Evolutionary conservation across 2,329 filamentous ascomycete species (phyloP).

Genomic region (Drechmeria coniospora): DNA sequence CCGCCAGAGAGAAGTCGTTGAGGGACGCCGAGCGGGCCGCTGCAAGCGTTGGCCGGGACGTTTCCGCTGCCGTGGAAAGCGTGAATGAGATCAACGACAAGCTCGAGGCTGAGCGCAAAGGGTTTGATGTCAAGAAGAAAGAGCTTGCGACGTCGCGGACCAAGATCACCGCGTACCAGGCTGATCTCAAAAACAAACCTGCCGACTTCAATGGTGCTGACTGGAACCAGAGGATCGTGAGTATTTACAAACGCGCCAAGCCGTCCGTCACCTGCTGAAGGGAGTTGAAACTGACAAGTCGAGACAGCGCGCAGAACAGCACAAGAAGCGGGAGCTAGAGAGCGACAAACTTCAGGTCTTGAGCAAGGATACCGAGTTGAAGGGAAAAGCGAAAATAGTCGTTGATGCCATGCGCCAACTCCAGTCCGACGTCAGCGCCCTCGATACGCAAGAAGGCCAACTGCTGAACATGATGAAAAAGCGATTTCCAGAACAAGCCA

Average conservation of each 20-base stretch:
- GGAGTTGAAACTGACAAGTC: constrained; percentile 13
- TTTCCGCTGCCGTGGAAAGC: constrained; percentile 18
- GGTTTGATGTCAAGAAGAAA: constrained; percentile 32
- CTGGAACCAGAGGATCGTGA: constrained; percentile 59
- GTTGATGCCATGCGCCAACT: constrained; percentile 21
- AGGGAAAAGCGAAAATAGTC: constrained; percentile 24
- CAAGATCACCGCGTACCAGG: constrained; percentile 48
- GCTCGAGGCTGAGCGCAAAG: constrained; percentile 35
- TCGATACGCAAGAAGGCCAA: constrained; percentile 63
- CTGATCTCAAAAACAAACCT: constrained; percentile 44
- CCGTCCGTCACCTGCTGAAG: too few species aligned
- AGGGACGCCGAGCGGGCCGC: constrained; percentile 36
- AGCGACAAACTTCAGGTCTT: constrained; percentile 21
- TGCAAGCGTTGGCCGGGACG: constrained; percentile 25
- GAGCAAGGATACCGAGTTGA: constrained; percentile 25
- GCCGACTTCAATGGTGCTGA: constrained; percentile 51
- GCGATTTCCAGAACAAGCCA: constrained; percentile 46
- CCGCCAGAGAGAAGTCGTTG: constrained; percentile 37
- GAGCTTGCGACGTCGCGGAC: constrained; percentile 34
- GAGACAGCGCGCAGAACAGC: constrained; percentile 43
- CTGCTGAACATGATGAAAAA: constrained; percentile 50
- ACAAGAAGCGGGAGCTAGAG: constrained; percentile 36
- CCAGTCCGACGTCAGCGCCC: constrained; percentile 34
- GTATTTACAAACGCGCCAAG: too few species aligned
- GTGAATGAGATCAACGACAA: constrained; percentile 27